phyloP scores from a whole-genome alignment of 1,284 basidiomycete genomes.

The Puccinia horiana region DNA sequence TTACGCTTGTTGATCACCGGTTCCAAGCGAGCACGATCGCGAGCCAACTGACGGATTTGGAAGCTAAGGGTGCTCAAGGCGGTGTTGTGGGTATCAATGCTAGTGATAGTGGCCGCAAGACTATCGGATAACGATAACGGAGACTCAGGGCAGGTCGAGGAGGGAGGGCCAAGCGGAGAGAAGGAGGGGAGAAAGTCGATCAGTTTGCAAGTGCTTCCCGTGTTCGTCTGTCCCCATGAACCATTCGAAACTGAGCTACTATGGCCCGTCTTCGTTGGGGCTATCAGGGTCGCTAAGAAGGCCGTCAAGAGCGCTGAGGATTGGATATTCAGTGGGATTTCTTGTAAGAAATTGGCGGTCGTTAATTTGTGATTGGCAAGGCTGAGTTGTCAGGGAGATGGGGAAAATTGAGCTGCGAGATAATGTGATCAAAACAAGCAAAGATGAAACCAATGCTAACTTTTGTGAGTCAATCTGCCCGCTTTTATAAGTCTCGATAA shows the following conservation, averaged over 20 bases:
- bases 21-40: slow-evolving; percentile 83
- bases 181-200: slow-evolving; percentile 56
- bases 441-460: slow-evolving; percentile 61
- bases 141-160: slow-evolving; percentile 55
- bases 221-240: slow-evolving; percentile 29
- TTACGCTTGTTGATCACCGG: slow-evolving; percentile 74
- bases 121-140: slow-evolving; percentile 53
- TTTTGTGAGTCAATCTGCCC: slow-evolving; percentile 82
- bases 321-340: slow-evolving; percentile 84
- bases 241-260: slow-evolving; percentile 51
- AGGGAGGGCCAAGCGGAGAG: slow-evolving; percentile 52
- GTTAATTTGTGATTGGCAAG: slow-evolving; percentile 82
- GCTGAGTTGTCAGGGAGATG: slow-evolving; percentile 60
- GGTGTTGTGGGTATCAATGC: slow-evolving; percentile 79
- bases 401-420: not conserved
- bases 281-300: slow-evolving; percentile 74
- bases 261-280: slow-evolving; percentile 56
- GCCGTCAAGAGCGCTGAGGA: slow-evolving; percentile 82
- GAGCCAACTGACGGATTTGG: slow-evolving; percentile 82
- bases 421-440: slow-evolving; percentile 49
- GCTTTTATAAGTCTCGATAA: slow-evolving; percentile 80
- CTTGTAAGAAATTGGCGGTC: slow-evolving; percentile 83
- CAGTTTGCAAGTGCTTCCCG: slow-evolving; percentile 58
- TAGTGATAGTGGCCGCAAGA: slow-evolving; percentile 78
- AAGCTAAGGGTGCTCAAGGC: slow-evolving; percentile 94